Percentiles rank a stretch among this genome's conserved stretches.
These are phyloP conservation scores for Sclerotinia spermophila DNA, from an alignment of 2,329 filamentous ascomycete genomes.

Conservation along the genomic window DNA sequence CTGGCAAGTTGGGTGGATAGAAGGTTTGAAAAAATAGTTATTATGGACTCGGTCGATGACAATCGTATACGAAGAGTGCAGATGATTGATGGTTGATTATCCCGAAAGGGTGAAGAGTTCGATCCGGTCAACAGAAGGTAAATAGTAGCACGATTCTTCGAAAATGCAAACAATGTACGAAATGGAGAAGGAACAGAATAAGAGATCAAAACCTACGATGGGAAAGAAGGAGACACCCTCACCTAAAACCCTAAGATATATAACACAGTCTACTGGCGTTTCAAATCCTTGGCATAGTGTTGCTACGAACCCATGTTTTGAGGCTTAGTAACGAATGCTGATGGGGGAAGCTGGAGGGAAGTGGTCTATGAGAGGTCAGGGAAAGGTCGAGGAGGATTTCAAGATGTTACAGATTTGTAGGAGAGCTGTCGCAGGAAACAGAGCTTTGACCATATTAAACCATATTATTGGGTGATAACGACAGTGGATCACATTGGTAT, in stretches of 20 bases:
- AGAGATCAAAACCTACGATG: background rate
- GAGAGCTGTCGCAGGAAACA: slow-evolving; percentile 12
- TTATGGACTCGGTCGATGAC: background rate
- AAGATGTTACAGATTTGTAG: slow-evolving; percentile 16
- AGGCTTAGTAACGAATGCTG: slow-evolving; percentile 28
- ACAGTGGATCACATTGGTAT: background rate
- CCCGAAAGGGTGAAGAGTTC: background rate
- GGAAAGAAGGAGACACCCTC: background rate
- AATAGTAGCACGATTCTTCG: background rate
- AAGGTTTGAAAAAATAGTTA: background rate
- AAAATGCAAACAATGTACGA: background rate
- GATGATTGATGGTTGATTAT: background rate
- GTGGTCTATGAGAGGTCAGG: background rate
- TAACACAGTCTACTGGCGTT: slow-evolving; percentile 8
- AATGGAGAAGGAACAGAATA: background rate
- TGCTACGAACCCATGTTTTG: background rate
- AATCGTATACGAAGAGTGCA: background rate
- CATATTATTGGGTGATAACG: background rate
- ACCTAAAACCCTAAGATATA: background rate
- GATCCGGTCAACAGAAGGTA: slow-evolving; percentile 8
- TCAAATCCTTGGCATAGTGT: slow-evolving; percentile 8
- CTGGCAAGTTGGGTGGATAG: background rate
- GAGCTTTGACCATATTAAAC: slow-evolving; percentile 16
- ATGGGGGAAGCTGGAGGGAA: slow-evolving; percentile 34
- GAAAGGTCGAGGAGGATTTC: slow-evolving; percentile 3